Evolutionary conservation across 208 protist species (phyloP).

Genomic region (Crithidia brevicula): DNA sequence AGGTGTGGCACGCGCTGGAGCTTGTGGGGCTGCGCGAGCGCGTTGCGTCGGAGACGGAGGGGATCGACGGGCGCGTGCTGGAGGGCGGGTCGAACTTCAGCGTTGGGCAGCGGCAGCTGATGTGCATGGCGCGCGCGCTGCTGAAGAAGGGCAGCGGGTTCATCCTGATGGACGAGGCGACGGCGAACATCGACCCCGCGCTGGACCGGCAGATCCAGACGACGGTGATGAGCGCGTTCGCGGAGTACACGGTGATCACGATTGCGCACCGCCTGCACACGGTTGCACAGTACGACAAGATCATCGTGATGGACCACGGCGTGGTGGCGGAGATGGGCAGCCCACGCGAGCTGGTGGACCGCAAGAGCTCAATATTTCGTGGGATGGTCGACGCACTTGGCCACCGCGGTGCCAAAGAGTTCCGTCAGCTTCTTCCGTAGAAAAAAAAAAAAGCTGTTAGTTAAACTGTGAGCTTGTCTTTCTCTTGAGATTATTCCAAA

Average conservation of each 20-base stretch:
- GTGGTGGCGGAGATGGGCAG: constrained; percentile 57
- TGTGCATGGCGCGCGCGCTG: constrained; percentile 77
- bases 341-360: constrained; percentile 47
- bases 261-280: constrained; percentile 85
- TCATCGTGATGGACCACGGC: constrained; percentile 76
- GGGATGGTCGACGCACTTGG: constrained; percentile 52
- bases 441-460: no score
- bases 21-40: constrained; percentile 51
- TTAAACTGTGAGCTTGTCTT: no score
- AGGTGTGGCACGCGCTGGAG: constrained; percentile 55
- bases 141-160: constrained; percentile 58
- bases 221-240: constrained; percentile 61
- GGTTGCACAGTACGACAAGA: constrained; percentile 73
- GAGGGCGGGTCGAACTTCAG: constrained; percentile 79
- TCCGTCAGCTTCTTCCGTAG: constrained; percentile 10
- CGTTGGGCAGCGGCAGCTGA: constrained; percentile 77
- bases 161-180: constrained; percentile 89
- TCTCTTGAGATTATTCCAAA: no score
- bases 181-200: constrained; percentile 73
- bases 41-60: constrained; percentile 33
- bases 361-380: constrained; percentile 28
- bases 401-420: constrained; percentile 19
- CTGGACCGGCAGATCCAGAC: constrained; percentile 68
- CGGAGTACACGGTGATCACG: constrained; percentile 77
- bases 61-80: constrained; percentile 44